These are phyloP conservation scores for Citrullus amarus DNA, from an alignment of 306 rosid genomes.

Conservation along the genomic window DNA sequence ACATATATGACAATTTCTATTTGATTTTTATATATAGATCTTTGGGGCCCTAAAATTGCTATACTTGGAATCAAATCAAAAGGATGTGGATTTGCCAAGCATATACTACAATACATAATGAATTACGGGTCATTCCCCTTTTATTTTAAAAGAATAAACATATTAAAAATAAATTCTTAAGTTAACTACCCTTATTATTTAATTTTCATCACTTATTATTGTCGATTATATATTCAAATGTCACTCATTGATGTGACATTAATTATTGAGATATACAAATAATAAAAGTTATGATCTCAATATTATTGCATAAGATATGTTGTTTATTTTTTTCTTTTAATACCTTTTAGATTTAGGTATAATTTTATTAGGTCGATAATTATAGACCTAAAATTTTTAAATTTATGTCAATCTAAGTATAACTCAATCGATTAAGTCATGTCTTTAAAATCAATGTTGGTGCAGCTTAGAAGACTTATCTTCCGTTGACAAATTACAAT, in stretches of 20 bases:
- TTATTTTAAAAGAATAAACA: neutral
- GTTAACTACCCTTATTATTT: neutral
- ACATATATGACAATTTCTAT: neutral
- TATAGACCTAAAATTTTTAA: neutral
- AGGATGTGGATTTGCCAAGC: neutral
- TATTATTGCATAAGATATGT: neutral
- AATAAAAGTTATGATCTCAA: neutral
- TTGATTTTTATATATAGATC: neutral
- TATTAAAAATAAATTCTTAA: neutral
- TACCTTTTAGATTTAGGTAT: too few relatives aligned
- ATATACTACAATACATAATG: neutral
- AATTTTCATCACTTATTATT: neutral
- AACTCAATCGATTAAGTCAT: too few relatives aligned
- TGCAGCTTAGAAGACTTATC: too few relatives aligned
- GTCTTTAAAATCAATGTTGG: too few relatives aligned
- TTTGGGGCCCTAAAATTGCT: neutral
- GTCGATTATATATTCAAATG: neutral
- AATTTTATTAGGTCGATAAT: too few relatives aligned
- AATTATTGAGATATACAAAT: neutral
- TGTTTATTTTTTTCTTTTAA: neutral
- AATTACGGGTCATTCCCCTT: neutral
- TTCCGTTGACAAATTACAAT: too few relatives aligned
- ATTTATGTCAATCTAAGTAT: too few relatives aligned
- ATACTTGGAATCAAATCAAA: neutral
- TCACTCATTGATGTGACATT: neutral